These are phyloP conservation scores for Umbelopsis sp. DNA, from an alignment of 192 early-diverging fungal species.

Conservation along the genomic window DNA sequence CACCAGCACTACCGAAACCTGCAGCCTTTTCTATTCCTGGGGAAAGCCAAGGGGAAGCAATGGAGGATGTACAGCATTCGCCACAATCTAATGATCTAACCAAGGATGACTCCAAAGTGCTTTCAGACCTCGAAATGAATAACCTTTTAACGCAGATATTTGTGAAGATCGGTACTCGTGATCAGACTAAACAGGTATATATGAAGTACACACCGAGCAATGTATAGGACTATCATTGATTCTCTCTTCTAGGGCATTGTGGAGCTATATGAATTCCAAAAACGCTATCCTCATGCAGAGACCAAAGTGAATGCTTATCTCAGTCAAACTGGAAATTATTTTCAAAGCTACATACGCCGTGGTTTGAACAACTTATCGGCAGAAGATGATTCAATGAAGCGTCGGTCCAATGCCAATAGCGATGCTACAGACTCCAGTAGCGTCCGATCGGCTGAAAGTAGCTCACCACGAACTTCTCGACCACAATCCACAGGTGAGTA, in stretches of 20 bases:
- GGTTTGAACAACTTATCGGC: slow-evolving; percentile 61
- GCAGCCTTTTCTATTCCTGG: slow-evolving; percentile 25
- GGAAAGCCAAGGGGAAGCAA: not conserved
- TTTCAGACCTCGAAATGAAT: slow-evolving; percentile 64
- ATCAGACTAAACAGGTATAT: slow-evolving; percentile 64
- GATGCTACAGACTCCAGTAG: not conserved
- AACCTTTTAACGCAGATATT: slow-evolving; percentile 68
- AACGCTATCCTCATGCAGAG: slow-evolving; percentile 68
- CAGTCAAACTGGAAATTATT: slow-evolving; percentile 64
- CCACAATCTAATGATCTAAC: not conserved
- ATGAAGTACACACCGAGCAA: not conserved
- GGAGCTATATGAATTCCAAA: slow-evolving; percentile 78
- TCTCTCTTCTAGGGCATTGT: slow-evolving; percentile 57
- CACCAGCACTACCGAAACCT: slow-evolving; percentile 5
- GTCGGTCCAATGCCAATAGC: not conserved
- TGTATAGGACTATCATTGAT: not conserved
- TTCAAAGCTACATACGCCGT: slow-evolving; percentile 75
- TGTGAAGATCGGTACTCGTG: slow-evolving; percentile 66
- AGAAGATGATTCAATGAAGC: slow-evolving; percentile 45
- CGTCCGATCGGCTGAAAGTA: not conserved
- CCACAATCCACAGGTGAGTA: not conserved
- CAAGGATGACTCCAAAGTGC: slow-evolving; percentile 5
- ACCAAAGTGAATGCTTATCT: slow-evolving; percentile 61
- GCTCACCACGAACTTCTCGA: slow-evolving; percentile 10
- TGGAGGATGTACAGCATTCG: slow-evolving; percentile 30